Conservation (phyloP, 2,329 filamentous ascomycete genomes). For the Xylariaceae sp. region DNA sequence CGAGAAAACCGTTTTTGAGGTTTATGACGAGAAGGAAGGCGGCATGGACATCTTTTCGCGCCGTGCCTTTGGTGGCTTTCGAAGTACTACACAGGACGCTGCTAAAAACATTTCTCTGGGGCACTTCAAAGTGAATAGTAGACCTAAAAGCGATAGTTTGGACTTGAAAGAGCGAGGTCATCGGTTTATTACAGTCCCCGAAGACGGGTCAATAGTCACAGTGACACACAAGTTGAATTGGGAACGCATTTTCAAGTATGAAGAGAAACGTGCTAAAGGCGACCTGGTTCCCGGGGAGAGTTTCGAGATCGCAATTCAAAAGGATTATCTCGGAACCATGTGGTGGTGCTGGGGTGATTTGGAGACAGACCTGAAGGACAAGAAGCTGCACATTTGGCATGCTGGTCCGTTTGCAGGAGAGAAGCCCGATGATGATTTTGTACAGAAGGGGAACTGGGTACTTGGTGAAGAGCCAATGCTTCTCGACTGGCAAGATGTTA, state of each 20-base stretch:
- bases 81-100: slow-evolving; percentile 1
- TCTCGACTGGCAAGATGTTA: slow-evolving; percentile 19
- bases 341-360: slow-evolving; percentile 31
- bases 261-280: slow-evolving; percentile 8
- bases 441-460: slow-evolving; percentile 19
- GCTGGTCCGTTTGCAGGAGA: not conserved
- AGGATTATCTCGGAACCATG: slow-evolving; percentile 9
- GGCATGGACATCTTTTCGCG: slow-evolving; percentile 19
- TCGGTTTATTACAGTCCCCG: slow-evolving; percentile 23
- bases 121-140: slow-evolving; percentile 6
- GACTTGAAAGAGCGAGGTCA: slow-evolving; percentile 22
- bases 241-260: slow-evolving; percentile 26
- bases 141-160: not conserved
- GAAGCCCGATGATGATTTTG: slow-evolving; percentile 16
- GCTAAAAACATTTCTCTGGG: slow-evolving; percentile 11
- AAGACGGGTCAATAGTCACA: slow-evolving; percentile 1
- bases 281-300: slow-evolving; percentile 17
- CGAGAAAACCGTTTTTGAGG: slow-evolving; percentile 11
- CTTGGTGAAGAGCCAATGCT: slow-evolving; percentile 18
- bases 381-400: slow-evolving; percentile 20
- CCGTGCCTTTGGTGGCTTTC: slow-evolving; percentile 13
- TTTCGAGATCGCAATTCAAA: slow-evolving; percentile 13
- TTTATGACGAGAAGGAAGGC: slow-evolving; percentile 7
- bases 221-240: slow-evolving; percentile 20
- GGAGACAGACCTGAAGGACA: slow-evolving; percentile 18